Evolutionary conservation across 2,329 filamentous ascomycete species (phyloP), one percentile per base, ranked within the genome.

Genomic region (Xylaria sp.): DNA sequence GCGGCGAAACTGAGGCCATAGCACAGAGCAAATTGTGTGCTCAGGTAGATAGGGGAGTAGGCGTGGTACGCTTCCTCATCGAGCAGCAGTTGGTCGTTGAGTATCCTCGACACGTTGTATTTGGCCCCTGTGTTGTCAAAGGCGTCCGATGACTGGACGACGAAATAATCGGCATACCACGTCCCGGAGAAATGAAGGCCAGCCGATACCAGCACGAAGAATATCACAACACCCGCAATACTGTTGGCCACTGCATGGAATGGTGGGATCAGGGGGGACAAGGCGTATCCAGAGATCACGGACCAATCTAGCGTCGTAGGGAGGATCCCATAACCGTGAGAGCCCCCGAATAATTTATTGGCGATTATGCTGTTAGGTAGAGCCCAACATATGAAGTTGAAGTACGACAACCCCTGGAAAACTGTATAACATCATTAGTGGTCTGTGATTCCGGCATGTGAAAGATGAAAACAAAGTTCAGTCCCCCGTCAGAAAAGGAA

Each of bases 1-100:
- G 87, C 85, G n/a, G 88, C 88, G 70, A 90, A 90, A 0, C 85
- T 86, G 10, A 90, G 76, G 1, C 87, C 87, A 67, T 90, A 87
- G 7, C 79, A 77, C 37, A 87, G 72, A 2, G 83, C 81, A 62
- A 85, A 90, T 62, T 88, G 87, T 0, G 87, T 83, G 2, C 86
- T 81, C 19, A 90, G 77, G 69, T 85, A 90, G 3, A 90, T 79
- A 1, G 88, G 88, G 19, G 87, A 90, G 72, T 90, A 90, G 21
- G 78, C 77, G 63, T 82, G 77, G 73, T 90, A 90, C 13, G 84
- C 84, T 2, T 79, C 80, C 67, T 83, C 80, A 71, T 90, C 83
- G 60, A 90, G 84, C n/a, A 83, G 78, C 56, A 80, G 76, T 65
- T 87, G 78, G 4, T 75, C 66, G 56, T 82, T 83, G 17, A 90